Evolutionary conservation across 495 filamentous ascomycete species (phyloP).

Genomic region (Pyrenula massariospora): DNA sequence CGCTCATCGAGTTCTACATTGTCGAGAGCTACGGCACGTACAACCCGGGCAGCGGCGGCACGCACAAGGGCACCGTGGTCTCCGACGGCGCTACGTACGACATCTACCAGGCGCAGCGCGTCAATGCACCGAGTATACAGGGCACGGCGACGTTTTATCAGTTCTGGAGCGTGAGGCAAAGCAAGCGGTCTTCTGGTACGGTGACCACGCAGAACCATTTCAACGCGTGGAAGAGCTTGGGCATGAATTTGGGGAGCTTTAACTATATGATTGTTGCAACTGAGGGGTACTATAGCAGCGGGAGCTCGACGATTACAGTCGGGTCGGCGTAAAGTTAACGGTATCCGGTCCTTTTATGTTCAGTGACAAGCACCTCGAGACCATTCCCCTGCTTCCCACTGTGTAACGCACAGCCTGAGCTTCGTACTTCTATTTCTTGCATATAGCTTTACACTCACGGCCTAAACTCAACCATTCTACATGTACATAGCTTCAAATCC

Average conservation of each 20-base stretch:
- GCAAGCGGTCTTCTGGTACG: conserved; percentile 40
- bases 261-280: conserved; percentile 51
- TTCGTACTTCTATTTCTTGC: too few relatives aligned
- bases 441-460: too few relatives aligned
- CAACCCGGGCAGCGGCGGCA: conserved; percentile 34
- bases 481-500: too few relatives aligned
- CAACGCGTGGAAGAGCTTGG: conserved; percentile 40
- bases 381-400: too few relatives aligned
- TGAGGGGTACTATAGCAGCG: conserved; percentile 46
- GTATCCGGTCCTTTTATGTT: too few relatives aligned
- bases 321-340: not conserved
- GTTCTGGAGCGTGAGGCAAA: conserved; percentile 48
- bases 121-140: conserved; percentile 47
- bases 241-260: conserved; percentile 38
- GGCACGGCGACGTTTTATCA: conserved; percentile 51
- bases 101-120: conserved; percentile 45
- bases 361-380: too few relatives aligned
- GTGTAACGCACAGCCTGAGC: too few relatives aligned
- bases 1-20: conserved; percentile 55
- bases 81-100: conserved; percentile 54
- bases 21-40: conserved; percentile 45
- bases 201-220: conserved; percentile 48
- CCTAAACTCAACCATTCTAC: too few relatives aligned
- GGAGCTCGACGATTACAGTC: conserved; percentile 39
- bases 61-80: conserved; percentile 39